Conservation (phyloP, 306 rosid species). For the Herpetospermum pedunculosum region DNA sequence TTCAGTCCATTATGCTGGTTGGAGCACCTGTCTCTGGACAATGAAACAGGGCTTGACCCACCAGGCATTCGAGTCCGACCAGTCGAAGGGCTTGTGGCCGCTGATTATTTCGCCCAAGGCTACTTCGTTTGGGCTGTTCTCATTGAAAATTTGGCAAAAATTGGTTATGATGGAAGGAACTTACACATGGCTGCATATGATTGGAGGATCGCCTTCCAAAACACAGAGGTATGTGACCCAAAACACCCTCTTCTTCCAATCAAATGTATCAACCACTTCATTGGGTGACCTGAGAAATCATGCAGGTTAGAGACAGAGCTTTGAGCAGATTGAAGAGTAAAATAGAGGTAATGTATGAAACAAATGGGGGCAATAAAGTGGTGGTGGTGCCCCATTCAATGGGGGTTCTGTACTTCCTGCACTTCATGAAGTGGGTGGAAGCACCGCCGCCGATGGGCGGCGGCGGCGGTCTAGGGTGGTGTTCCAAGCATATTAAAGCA, state of each 20-base stretch:
- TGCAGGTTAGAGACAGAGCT: conserved; percentile 60
- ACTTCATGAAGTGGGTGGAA: conserved; percentile 92
- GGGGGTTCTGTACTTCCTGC: conserved; percentile 64
- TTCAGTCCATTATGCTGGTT: conserved; percentile 67
- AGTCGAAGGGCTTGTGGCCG: conserved; percentile 48
- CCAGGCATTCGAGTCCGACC: conserved; percentile 75
- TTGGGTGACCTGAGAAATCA: background rate
- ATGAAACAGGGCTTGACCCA: conserved; percentile 77
- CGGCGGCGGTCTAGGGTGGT: conserved; percentile 69
- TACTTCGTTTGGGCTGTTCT: conserved; percentile 63
- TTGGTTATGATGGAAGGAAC: conserved; percentile 80
- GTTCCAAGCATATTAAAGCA: conserved; percentile 67
- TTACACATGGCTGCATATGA: conserved; percentile 67
- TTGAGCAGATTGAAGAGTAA: conserved; percentile 71
- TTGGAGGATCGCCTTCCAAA: conserved; percentile 84
- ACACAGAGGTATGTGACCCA: conserved; percentile 47
- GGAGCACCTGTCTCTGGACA: conserved; percentile 66
- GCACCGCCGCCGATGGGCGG: conserved; percentile 58
- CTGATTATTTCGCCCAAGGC: conserved; percentile 46
- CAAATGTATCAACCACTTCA: background rate
- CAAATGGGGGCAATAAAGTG: conserved; percentile 64
- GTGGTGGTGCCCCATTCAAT: conserved; percentile 81
- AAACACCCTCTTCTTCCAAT: background rate
- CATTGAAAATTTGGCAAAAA: conserved; percentile 57
- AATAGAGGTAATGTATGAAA: conserved; percentile 55